Evolutionary conservation across 257 asterid genomes (phyloP).

Genomic region (Solanum lycopersicoides): DNA sequence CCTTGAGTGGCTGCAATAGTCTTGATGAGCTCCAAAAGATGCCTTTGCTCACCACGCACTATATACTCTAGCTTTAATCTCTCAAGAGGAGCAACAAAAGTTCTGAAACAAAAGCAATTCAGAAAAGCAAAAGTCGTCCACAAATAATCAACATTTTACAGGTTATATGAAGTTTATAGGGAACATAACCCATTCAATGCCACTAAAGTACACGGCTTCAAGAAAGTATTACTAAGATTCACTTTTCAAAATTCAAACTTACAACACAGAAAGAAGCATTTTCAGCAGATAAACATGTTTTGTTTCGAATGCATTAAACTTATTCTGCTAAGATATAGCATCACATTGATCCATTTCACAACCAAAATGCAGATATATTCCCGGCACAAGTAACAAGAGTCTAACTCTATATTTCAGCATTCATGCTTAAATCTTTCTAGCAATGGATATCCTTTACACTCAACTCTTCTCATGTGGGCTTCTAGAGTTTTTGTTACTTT

Average conservation of each 20-base stretch:
- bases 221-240: neutral
- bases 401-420: neutral
- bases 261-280: neutral
- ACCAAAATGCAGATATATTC: neutral
- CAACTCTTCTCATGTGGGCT: neutral
- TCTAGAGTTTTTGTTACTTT: neutral
- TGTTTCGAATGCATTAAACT: neutral
- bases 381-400: neutral
- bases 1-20: constrained; percentile 73
- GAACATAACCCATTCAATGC: neutral
- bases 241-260: neutral
- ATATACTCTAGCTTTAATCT: constrained; percentile 89
- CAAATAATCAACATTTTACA: neutral
- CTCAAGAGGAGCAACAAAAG: constrained; percentile 93
- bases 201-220: neutral
- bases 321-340: neutral
- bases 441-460: neutral
- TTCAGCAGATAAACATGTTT: neutral
- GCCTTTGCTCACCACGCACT: constrained; percentile 82
- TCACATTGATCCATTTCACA: neutral
- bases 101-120: constrained; percentile 36
- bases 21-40: constrained; percentile 59
- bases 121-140: neutral
- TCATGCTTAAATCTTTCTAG: neutral
- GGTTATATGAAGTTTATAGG: neutral